phyloP scores from a whole-genome alignment of 495 filamentous ascomycete species.

The Podospora fimiseda region DNA sequence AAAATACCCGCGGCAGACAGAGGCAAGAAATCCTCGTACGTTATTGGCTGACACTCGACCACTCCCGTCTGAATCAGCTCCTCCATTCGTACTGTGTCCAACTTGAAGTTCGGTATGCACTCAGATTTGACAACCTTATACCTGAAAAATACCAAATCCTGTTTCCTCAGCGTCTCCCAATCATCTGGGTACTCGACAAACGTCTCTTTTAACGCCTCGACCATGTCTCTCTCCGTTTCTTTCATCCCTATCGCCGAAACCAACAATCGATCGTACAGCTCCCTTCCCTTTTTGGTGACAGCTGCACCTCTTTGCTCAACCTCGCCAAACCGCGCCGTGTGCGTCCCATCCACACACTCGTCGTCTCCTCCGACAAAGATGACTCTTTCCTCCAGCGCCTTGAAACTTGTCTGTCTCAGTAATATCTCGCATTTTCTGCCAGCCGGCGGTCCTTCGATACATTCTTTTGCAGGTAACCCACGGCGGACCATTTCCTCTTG shows the following conservation, averaged over 20 bases:
- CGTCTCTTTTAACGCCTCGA: constrained; percentile 11
- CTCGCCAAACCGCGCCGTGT: constrained; percentile 41
- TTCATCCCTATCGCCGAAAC: background rate
- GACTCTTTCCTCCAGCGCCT: constrained; percentile 35
- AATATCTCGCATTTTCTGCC: constrained; percentile 31
- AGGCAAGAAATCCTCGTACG: constrained; percentile 41
- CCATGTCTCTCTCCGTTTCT: constrained; percentile 22
- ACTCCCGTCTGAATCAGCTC: constrained; percentile 21
- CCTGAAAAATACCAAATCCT: constrained; percentile 30
- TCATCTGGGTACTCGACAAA: constrained; percentile 33
- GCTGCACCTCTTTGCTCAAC: constrained; percentile 40
- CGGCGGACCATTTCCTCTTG: constrained; percentile 28
- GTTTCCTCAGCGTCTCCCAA: constrained; percentile 19
- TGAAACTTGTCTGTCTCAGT: constrained; percentile 41
- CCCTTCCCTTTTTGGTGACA: constrained; percentile 32
- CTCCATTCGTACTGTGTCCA: constrained; percentile 6
- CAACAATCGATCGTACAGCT: constrained; percentile 36
- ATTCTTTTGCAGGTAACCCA: constrained; percentile 34
- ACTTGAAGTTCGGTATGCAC: background rate
- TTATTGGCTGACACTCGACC: constrained; percentile 31
- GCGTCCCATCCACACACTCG: constrained; percentile 25
- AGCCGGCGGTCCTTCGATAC: constrained; percentile 37
- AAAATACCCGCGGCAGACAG: constrained; percentile 41
- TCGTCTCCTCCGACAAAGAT: constrained; percentile 17
- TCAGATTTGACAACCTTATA: constrained; percentile 14